A percentile compares a stretch with the other conserved stretches of the same genome.
These are phyloP conservation scores for Bruguiera hainesii DNA, from an alignment of 441 rosid genomes.

Conservation along the genomic window DNA sequence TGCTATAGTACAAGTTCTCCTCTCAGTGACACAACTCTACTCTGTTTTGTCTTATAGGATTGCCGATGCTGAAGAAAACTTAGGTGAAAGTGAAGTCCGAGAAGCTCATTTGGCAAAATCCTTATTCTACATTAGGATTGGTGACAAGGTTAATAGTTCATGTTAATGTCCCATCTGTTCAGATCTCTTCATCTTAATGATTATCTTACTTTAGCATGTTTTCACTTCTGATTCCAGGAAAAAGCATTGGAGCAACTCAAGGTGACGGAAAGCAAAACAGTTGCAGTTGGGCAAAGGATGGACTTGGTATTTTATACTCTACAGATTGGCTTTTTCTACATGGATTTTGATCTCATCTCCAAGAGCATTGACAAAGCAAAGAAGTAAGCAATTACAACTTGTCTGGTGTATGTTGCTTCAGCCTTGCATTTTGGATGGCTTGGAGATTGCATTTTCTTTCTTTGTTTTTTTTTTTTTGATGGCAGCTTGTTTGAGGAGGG, in stretches of 20 bases:
- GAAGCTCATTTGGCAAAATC: slow-evolving; percentile 99
- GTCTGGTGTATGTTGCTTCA: slow-evolving; percentile 4
- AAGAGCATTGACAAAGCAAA: slow-evolving; percentile 97
- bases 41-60: slow-evolving; percentile 45
- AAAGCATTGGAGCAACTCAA: slow-evolving; percentile 93
- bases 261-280: slow-evolving; percentile 92
- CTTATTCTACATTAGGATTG: slow-evolving; percentile 74
- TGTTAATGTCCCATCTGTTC: slow-evolving; percentile 4
- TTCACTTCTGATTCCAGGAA: slow-evolving; percentile 46
- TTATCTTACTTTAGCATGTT: slow-evolving; percentile 9
- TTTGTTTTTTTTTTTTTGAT: slow-evolving; percentile 15
- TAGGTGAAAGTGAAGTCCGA: slow-evolving; percentile 98
- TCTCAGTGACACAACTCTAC: slow-evolving; percentile 2
- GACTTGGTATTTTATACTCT: slow-evolving; percentile 86
- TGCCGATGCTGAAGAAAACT: slow-evolving; percentile 94
- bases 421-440: slow-evolving; percentile 3
- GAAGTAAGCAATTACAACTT: slow-evolving; percentile 41
- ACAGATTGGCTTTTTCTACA: slow-evolving; percentile 87
- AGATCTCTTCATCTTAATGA: slow-evolving; percentile 12
- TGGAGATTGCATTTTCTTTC: slow-evolving; percentile 3
- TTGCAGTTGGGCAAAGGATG: slow-evolving; percentile 98
- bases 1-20: not conserved
- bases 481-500: slow-evolving; percentile 98
- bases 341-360: slow-evolving; percentile 93
- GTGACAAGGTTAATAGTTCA: slow-evolving; percentile 67